Evolutionary conservation across 139 green algal genomes (phyloP), one percentile per base, ranked within the genome.

Genomic region (Micromonas pusilla): DNA sequence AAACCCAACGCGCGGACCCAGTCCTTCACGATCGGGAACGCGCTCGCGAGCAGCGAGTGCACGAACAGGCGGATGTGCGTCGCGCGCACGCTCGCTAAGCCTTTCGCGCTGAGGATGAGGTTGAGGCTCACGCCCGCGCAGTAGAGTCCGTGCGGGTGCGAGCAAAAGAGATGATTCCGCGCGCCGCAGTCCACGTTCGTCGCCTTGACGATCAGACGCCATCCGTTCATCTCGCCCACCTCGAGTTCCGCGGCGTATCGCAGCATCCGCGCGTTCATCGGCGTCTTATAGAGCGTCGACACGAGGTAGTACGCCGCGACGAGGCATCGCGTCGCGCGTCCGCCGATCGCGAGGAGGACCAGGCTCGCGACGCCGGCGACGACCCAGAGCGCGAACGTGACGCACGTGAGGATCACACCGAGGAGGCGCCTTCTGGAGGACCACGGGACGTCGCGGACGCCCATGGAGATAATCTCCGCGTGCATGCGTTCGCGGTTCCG

Each of bases 121-220:
- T 76, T 76, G 23, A 26, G 9, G 3, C 25, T 20, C 32, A 62
- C 31, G 3, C 70, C 70, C 25, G 52, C 23, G 23, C 25, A 33
- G 70, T 64, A 76, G 31, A 76, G 39, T 23, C 70, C 70, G 34
- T 76, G 70, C 34, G 70, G 70, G 34, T 76, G 70, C 45, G 45
- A 34, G 25, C 32, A 33, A 16, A 76, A 76, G 25, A 76, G 5
- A 23, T 66, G 39, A 20, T 28, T 16, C 23, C 5, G 31, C 4
- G 25, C 25, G 32, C 2, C 23, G 45, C 52, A 64, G 45, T 65
- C 52, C 45, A 76, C 21, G 19, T 76, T 32, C 21, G 21, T 52
- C n/a, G 9, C 67, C n/a, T 74, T 74, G 34, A 76, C 23, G 25
- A 76, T 54, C 32, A 76, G 70, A 13, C 9, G 4, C 70, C 70